Conservation (phyloP, 306 rosid species). For the Cucurbita maxima region DNA sequence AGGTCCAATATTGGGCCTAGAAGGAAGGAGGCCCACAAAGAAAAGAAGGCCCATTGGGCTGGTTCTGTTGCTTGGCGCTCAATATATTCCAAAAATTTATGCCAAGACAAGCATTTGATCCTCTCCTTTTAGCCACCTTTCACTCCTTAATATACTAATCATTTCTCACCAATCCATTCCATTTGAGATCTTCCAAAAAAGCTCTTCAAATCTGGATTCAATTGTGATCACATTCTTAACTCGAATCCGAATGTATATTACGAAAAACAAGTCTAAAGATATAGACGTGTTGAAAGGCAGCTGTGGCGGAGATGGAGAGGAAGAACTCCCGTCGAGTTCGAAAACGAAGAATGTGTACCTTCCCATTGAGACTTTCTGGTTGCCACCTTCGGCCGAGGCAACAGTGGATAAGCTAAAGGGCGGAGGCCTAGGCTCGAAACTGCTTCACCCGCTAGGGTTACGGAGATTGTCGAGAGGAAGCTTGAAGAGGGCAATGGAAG, state of each 20-base stretch:
- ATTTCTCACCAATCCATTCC: background rate
- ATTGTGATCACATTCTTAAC: background rate
- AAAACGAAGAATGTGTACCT: conserved; percentile 34
- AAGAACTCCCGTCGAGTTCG: conserved; percentile 10
- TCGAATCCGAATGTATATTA: conserved; percentile 15
- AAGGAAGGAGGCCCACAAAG: background rate
- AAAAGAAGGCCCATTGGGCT: background rate
- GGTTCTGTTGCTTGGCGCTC: background rate
- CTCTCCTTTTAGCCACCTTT: background rate
- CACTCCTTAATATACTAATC: background rate
- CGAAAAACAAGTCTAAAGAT: conserved; percentile 14
- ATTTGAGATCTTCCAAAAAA: background rate
- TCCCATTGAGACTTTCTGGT: conserved; percentile 59
- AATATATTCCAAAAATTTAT: conserved; percentile 1
- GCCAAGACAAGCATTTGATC: background rate
- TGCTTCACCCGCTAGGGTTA: conserved; percentile 22
- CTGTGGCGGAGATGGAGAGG: conserved; percentile 16
- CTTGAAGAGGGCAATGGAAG: conserved; percentile 33
- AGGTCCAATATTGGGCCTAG: background rate
- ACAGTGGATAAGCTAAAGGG: conserved; percentile 4
- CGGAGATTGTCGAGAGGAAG: conserved; percentile 22
- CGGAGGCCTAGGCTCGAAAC: conserved; percentile 22
- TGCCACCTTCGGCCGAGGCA: conserved; percentile 14
- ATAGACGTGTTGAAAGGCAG: conserved; percentile 18
- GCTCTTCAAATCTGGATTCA: background rate